These are phyloP conservation scores for Apiosordaria backusii DNA, from an alignment of 495 filamentous ascomycete species.

Conservation along the genomic window DNA sequence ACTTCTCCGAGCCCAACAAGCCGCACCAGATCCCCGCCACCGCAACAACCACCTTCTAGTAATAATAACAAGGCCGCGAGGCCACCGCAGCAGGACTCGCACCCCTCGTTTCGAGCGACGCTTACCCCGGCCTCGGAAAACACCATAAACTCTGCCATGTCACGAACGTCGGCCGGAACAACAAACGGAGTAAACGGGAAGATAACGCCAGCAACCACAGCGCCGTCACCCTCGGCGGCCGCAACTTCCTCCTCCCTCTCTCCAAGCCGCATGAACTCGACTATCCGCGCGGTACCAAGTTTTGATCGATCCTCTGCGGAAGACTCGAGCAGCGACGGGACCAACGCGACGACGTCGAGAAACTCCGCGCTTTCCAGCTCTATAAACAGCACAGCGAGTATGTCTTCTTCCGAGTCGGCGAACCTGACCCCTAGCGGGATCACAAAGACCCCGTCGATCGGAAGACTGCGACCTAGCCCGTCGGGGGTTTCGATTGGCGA, in stretches of 20 bases:
- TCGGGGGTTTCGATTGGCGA: conserved; percentile 7
- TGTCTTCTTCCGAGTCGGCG: conserved; percentile 37
- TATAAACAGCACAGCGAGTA: conserved; percentile 44
- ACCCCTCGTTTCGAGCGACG: conserved; percentile 24
- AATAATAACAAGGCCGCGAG: conserved; percentile 12
- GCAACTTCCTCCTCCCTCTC: conserved; percentile 13
- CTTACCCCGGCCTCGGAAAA: conserved; percentile 36
- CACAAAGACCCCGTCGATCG: conserved; percentile 17
- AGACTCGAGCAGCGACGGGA: conserved; percentile 30
- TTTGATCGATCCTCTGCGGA: conserved; percentile 35
- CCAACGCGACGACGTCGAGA: conserved; percentile 30
- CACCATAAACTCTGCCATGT: conserved; percentile 37
- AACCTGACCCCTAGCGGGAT: conserved; percentile 20
- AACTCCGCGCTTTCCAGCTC: conserved; percentile 49
- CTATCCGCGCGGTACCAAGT: conserved; percentile 47
- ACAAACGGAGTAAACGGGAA: conserved; percentile 22
- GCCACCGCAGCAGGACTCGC: conserved; percentile 17
- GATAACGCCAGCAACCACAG: conserved; percentile 12
- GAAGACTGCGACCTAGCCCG: conserved; percentile 29
- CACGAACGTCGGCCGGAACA: conserved; percentile 15
- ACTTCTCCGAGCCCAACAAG: not conserved
- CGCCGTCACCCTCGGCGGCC: conserved; percentile 7
- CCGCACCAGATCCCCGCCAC: not conserved
- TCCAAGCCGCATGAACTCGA: conserved; percentile 36
- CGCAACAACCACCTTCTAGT: conserved; percentile 15